Percentiles rank a stretch among this genome's conserved stretches.
These are phyloP conservation scores for Coniochaeta sp. DNA, from an alignment of 2,329 filamentous ascomycete genomes.

Conservation along the genomic window DNA sequence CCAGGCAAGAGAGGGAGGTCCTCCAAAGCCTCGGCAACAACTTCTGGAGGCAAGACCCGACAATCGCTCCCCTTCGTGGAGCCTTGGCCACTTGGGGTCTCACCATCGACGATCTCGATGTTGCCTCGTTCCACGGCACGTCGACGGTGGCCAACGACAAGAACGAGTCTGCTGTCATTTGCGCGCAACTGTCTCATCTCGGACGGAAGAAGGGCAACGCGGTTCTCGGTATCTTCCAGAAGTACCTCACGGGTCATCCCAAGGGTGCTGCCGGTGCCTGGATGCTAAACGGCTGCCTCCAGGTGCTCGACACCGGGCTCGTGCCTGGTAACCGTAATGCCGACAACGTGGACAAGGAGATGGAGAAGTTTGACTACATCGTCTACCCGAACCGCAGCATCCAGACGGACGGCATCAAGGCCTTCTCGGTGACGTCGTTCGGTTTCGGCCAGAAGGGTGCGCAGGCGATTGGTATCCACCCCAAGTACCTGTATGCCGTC, in stretches of 20 bases:
- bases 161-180: conserved; percentile 97
- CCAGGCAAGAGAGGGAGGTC: conserved; percentile 87
- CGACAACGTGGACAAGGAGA: conserved; percentile 90
- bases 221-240: conserved; percentile 95
- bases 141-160: conserved; percentile 99
- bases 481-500: conserved; percentile 91
- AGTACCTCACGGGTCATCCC: conserved; percentile 96
- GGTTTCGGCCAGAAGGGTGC: conserved; percentile 99
- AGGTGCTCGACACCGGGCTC: conserved; percentile 87
- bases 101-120: conserved; percentile 88
- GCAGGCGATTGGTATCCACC: conserved; percentile 93
- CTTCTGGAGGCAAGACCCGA: conserved; percentile 96
- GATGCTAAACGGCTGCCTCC: conserved; percentile 99
- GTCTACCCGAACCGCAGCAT: conserved; percentile 93
- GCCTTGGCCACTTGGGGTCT: conserved; percentile 96
- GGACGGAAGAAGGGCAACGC: conserved; percentile 96
- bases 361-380: conserved; percentile 98
- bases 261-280: conserved; percentile 98
- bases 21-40: conserved; percentile 91
- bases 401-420: conserved; percentile 97
- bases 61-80: conserved; percentile 91
- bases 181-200: conserved; percentile 90
- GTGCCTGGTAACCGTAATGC: conserved; percentile 97
- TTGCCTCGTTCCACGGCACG: conserved; percentile 98
- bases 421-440: conserved; percentile 97